Percentiles rank a stretch among this genome's conserved stretches.
phyloP scores from a whole-genome alignment of 176 grass and related monocot species.

The Raddia guianensis region DNA sequence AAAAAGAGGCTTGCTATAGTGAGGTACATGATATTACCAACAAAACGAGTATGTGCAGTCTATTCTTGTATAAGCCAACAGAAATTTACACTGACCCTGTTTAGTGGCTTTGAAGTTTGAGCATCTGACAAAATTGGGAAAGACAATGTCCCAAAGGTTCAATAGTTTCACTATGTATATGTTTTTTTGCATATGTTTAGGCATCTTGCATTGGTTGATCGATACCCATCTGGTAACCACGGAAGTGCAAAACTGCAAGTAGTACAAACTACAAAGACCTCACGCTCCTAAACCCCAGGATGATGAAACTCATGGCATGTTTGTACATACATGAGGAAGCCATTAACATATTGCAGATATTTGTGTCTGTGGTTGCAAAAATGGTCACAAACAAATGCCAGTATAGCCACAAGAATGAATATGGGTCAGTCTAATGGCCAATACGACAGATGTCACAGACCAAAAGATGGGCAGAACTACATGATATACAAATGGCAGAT shows the following conservation, averaged over 20 bases:
- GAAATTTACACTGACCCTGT: background rate
- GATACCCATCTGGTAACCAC: background rate
- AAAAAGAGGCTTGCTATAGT: background rate
- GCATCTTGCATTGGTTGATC: background rate
- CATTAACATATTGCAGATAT: background rate
- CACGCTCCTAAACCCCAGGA: background rate
- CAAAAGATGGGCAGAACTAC: background rate
- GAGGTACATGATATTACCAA: background rate
- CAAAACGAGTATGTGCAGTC: background rate
- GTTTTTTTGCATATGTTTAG: background rate
- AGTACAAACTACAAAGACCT: background rate
- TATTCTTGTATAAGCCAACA: background rate
- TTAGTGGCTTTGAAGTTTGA: background rate
- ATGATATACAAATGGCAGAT: constrained; percentile 5
- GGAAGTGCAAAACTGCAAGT: background rate
- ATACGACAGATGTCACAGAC: background rate
- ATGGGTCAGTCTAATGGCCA: background rate
- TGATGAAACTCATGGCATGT: background rate
- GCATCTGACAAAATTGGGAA: background rate
- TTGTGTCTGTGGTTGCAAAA: background rate
- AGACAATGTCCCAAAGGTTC: background rate
- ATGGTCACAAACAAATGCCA: background rate
- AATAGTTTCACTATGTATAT: background rate
- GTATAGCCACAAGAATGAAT: background rate
- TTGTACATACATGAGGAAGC: background rate